Base-by-base conservation (phyloP, 2,329 filamentous ascomycete genomes). In the Phialophora expanda region DNA sequence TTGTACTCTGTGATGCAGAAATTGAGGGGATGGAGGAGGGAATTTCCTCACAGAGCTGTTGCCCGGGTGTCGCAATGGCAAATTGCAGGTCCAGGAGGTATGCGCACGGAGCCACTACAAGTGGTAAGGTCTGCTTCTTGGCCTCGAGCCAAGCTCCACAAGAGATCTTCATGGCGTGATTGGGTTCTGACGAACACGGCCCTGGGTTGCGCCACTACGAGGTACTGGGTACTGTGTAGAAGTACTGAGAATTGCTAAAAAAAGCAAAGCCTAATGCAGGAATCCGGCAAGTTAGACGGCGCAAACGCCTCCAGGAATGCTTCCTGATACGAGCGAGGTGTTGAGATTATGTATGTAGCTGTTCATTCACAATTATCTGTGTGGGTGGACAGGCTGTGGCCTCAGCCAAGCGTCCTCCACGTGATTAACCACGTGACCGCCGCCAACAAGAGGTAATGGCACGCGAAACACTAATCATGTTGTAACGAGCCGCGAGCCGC, bases 31-130 rank as follows among this genome's bases (percentile, higher is more conserved):
- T 44, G 32, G 22, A 20, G 11, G 4, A 17, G 44, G 20, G 53
- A 20, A 30, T 11, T 28, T 28, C 20, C 22, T 44, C 32, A 17
- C 22, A 41, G 34, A 38, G 26, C 32, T 50, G 22, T 30, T 9
- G 8, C 24, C 44, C 12, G 20, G 34, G 14, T 41, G 57, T 50
- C 14, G 46, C 30, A 53, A 20, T 20, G 20, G 58, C 32, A 61
- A 61, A 61, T 61, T 61, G 58, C 58, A 61, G 58, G 58, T 38
- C 48, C 56, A 59, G 9, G 56, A 4, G 38, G 38, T 38, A 26
- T 20, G 20, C 20, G 20, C 26, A 53, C 12, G 22, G 48, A 28
- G 48, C 48, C 20, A n/a, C 53, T 5, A 2, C 17, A 55, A 53
- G 26, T 17, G 51, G 46, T 20, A 50, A 24, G 20, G 48, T 26